Evolutionary conservation across 164 flowering plant genomes (phyloP), one percentile per base, ranked within the genome.

Genomic region (Buxus sempervirens): DNA sequence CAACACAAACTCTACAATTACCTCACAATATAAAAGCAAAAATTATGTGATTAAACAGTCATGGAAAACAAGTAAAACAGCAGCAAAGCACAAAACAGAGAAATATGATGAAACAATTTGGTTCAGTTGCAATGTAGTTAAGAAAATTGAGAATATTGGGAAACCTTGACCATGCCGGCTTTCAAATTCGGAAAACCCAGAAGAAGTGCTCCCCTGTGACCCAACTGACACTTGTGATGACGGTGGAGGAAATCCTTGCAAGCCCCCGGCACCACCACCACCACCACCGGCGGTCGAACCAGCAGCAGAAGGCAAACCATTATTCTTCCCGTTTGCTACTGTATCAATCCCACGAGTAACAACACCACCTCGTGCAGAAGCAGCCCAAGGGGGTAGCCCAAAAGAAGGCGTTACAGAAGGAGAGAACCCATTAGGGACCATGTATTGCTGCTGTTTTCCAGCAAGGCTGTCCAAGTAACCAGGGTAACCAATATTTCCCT

Each of bases 131-230:
- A n/a, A n/a, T n/a, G n/a, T n/a, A n/a, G n/a, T n/a, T n/a, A n/a
- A n/a, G n/a, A n/a, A 1, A 10, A 10, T 45, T 45, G 18, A 62
- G 42, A 32, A 58, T 20, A 36, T 20, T 4, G 18, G 20, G 9
- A 12, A 81, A 87, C 91, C 91, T 81, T 70, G 81, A 68, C 45
- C 42, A 6, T 65, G 67, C 63, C 63, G 77, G 71, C 70, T 73
- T 15, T 82, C 85, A 15, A 70, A 62, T 41, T 88, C 88, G 4
- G 86, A 81, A 32, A 76, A 48, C 21, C 84, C 88, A 7, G 91
- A 85, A 13, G 88, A 82, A 23, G 79, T 79, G 64, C 82, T 86
- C 38, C 84, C 83, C 21, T 70, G 83, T 0, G 90, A 88, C 26
- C 78, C 88, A 18, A 66, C 21, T 9, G 88, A 82, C 18, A 78